phyloP scores from a whole-genome alignment of 2,329 filamentous ascomycete species.

The Epichloe hybrida region DNA sequence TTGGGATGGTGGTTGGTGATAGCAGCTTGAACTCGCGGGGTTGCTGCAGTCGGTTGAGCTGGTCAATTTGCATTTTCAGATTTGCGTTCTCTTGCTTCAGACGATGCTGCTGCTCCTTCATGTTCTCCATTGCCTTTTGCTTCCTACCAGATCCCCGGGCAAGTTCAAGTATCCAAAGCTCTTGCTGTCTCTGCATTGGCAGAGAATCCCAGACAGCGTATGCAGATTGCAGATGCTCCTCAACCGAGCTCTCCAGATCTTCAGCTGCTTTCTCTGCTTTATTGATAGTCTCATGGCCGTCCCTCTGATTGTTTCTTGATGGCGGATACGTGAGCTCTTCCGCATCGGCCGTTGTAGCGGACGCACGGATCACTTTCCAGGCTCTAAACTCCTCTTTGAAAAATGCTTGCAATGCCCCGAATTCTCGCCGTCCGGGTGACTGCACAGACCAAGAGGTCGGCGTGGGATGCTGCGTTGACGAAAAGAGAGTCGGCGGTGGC shows the following conservation, averaged over 20 bases:
- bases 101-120: slow-evolving; percentile 35
- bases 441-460: slow-evolving; percentile 69
- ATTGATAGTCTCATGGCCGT: slow-evolving; percentile 32
- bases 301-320: slow-evolving; percentile 22
- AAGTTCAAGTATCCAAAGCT: slow-evolving; percentile 49
- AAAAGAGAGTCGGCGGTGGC: slow-evolving; percentile 69
- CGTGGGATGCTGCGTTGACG: slow-evolving; percentile 64
- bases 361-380: slow-evolving; percentile 44
- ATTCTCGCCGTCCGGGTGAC: slow-evolving; percentile 61
- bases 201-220: slow-evolving; percentile 65
- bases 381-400: slow-evolving; percentile 54
- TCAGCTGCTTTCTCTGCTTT: slow-evolving; percentile 39
- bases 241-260: slow-evolving; percentile 53
- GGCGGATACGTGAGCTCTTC: slow-evolving; percentile 41
- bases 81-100: slow-evolving; percentile 44
- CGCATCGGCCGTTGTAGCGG: slow-evolving; percentile 32
- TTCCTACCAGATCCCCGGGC: slow-evolving; percentile 45
- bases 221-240: slow-evolving; percentile 62
- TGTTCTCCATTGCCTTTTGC: slow-evolving; percentile 38
- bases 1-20: slow-evolving; percentile 36
- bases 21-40: slow-evolving; percentile 44
- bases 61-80: slow-evolving; percentile 44
- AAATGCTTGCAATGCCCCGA: slow-evolving; percentile 53
- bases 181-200: slow-evolving; percentile 37
- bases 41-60: slow-evolving; percentile 44